Conservation (phyloP, 495 filamentous ascomycete genomes). For the Penicillium manginii region DNA sequence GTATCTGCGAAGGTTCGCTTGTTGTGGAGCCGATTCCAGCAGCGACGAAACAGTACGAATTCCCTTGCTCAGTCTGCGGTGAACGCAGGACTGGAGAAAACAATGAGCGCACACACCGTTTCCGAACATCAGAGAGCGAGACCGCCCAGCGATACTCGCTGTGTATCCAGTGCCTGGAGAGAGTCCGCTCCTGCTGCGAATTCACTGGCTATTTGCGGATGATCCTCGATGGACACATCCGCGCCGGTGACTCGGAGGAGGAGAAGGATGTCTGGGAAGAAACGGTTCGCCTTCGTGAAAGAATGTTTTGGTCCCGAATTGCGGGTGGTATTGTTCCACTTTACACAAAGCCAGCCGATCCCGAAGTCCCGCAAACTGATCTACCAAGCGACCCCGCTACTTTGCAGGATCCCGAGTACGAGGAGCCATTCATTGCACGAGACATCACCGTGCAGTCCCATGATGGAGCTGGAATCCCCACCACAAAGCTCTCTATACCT, state of each 20-base stretch:
- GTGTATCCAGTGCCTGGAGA: conserved; percentile 81
- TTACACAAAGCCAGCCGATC: conserved; percentile 31
- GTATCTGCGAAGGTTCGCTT: conserved; percentile 83
- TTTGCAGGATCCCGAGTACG: neutral
- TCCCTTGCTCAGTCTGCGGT: conserved; percentile 87
- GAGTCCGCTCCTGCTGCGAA: conserved; percentile 87
- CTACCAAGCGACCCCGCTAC: neutral
- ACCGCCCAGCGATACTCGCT: conserved; percentile 87
- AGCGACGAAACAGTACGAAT: conserved; percentile 59
- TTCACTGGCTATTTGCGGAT: conserved; percentile 89
- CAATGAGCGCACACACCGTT: conserved; percentile 81
- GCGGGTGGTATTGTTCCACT: conserved; percentile 84
- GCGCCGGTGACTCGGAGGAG: conserved; percentile 72
- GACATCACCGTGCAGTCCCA: neutral
- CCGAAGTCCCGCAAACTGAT: conserved; percentile 4
- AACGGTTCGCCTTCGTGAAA: conserved; percentile 81
- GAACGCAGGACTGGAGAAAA: conserved; percentile 71
- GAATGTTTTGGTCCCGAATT: conserved; percentile 95
- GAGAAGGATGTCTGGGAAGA: conserved; percentile 92
- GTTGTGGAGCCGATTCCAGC: conserved; percentile 85
- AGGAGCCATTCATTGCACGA: neutral
- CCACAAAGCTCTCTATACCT: conserved; percentile 5
- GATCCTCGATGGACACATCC: conserved; percentile 86
- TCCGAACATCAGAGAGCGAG: conserved; percentile 83
- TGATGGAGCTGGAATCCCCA: neutral